Evolutionary conservation across 78 protist species (phyloP), one percentile per base, ranked within the genome.

Genomic region (Dictyostelium citrinum): DNA sequence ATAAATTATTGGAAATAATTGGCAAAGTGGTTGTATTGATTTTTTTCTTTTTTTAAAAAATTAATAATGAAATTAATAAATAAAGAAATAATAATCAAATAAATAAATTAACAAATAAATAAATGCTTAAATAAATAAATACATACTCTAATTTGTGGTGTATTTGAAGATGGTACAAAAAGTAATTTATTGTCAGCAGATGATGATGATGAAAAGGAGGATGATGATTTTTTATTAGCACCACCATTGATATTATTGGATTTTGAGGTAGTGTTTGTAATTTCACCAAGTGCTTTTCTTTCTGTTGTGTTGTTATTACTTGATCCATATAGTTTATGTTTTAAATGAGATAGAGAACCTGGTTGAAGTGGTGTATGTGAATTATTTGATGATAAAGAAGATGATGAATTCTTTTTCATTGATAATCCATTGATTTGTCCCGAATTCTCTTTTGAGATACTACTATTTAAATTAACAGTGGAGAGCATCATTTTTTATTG

Each of bases 221-320:
- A 20, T 0, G 67, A 77, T 37, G 20, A 24, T 9, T 35, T 55
- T 43, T 75, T 75, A 31, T 31, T 31, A 5, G 20, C 20, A 11
- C 72, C 72, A 64, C 31, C 35, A 27, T n/a, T 64, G 22, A 4
- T 16, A 6, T n/a, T 27, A 41, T 22, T 75, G 1, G 33, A 16
- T n/a, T 41, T 35, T 58, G 84, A 49, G n/a, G 31, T 46, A 9
- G 33, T 78, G 58, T 80, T 80, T 1, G 84, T 80, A 33, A 80
- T 55, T 55, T 80, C 84, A 58, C 84, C 84, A 16, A 80, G 61
- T 55, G 84, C 84, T 58, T n/a, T 80, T 80, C 84, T 80, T 55
- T 80, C 84, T 11, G 45, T 35, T 27, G 39, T 27, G 35, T 60
- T 60, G 29, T 14, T 29, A 24, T 22, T 24, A 27, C 39, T 11